Percentiles rank a stretch among this genome's conserved stretches.
These are phyloP conservation scores for Tilletia setariae DNA, from an alignment of 1,284 basidiomycete species.

Conservation along the genomic window DNA sequence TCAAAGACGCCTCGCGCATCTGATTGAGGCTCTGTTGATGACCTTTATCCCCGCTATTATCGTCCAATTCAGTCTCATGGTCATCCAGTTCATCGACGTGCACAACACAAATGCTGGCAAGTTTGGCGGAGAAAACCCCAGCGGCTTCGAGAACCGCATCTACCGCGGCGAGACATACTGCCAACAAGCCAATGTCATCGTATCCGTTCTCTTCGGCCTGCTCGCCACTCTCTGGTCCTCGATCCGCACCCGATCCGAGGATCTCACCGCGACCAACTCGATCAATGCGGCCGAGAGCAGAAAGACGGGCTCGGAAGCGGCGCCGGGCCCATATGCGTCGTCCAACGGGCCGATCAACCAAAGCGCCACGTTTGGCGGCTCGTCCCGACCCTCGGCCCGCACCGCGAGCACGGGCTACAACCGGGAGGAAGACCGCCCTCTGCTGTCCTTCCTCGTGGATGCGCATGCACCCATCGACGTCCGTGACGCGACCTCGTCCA, in stretches of 20 bases:
- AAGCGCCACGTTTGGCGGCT: not conserved
- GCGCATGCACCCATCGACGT: not conserved
- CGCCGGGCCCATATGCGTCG: not conserved
- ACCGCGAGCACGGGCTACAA: not conserved
- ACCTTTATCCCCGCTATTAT: constrained; percentile 66
- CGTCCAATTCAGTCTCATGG: constrained; percentile 33
- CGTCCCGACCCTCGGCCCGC: not conserved
- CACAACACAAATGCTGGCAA: not conserved
- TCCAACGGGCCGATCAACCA: too few species aligned
- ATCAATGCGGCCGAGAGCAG: not conserved
- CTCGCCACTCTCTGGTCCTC: constrained; percentile 11
- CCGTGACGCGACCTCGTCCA: not conserved
- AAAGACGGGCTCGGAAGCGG: not conserved
- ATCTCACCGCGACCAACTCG: not conserved
- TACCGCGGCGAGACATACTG: not conserved
- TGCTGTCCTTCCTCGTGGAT: not conserved
- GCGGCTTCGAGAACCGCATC: not conserved
- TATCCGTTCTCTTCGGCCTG: constrained; percentile 7
- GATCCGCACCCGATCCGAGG: constrained; percentile 3
- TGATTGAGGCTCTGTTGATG: constrained; percentile 66
- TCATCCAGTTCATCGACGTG: constrained; percentile 9
- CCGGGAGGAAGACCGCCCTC: not conserved
- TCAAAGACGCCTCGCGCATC: constrained; percentile 26
- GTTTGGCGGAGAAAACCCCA: not conserved
- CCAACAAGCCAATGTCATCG: constrained; percentile 11